Evolutionary conservation across 768 basidiomycete species (phyloP).

Genomic region (Exsudoporus frostii): DNA sequence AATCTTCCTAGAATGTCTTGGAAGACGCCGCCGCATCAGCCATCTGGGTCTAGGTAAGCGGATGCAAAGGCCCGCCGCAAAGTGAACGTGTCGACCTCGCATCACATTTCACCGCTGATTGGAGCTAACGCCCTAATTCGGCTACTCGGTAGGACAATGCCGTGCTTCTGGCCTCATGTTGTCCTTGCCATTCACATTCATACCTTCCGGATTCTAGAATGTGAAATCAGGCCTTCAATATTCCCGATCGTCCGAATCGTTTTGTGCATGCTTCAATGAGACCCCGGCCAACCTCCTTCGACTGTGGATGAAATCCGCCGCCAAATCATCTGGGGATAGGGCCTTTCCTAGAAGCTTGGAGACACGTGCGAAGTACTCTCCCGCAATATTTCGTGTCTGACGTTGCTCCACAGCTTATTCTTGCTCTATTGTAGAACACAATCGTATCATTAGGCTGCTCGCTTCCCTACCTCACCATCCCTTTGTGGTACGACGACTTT

Average conservation of each 20-base stretch:
- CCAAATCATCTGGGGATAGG: background rate
- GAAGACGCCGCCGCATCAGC: conserved; percentile 3
- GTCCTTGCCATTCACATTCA: conserved; percentile 26
- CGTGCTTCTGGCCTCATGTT: conserved; percentile 30
- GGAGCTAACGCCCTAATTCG: conserved; percentile 16
- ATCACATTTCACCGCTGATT: conserved; percentile 12
- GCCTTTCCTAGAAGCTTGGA: background rate
- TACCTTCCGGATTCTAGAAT: conserved; percentile 23
- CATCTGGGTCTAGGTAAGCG: conserved; percentile 13
- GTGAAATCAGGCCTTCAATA: conserved; percentile 9
- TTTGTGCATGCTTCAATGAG: conserved; percentile 11
- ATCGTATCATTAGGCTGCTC: background rate
- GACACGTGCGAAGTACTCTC: conserved; percentile 4
- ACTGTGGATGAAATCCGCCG: background rate
- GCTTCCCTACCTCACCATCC: background rate
- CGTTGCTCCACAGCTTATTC: background rate
- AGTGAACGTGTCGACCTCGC: conserved; percentile 16
- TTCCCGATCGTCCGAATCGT: conserved; percentile 23
- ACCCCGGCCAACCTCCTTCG: conserved; percentile 15
- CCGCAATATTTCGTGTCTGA: background rate
- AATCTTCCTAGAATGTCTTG: conserved; percentile 13
- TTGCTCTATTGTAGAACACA: background rate
- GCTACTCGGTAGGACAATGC: conserved; percentile 13
- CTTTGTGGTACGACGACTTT: background rate
- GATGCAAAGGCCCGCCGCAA: conserved; percentile 11